Conservation (phyloP, 345 rosid species). For the Salix dunnii region DNA sequence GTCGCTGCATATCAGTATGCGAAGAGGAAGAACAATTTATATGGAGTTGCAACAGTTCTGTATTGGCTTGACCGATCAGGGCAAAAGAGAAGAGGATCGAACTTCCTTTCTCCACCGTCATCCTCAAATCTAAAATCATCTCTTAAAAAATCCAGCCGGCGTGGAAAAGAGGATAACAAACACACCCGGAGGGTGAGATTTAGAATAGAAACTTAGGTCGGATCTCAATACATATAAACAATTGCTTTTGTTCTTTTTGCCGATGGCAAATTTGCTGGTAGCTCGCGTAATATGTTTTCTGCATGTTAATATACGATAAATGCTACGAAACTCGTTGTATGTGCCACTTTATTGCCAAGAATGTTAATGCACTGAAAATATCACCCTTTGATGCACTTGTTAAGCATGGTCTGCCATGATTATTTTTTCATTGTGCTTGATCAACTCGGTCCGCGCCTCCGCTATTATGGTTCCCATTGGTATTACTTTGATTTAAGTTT, state of each 20-base stretch:
- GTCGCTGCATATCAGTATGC: conserved; percentile 29
- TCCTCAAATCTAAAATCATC: conserved; percentile 15
- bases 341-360: background rate
- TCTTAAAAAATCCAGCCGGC: conserved; percentile 14
- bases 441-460: too few species aligned
- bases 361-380: too few species aligned
- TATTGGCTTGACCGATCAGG: conserved; percentile 26
- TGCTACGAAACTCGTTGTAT: background rate
- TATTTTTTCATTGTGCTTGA: too few species aligned
- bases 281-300: background rate
- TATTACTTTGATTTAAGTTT: too few species aligned
- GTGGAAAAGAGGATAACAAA: conserved; percentile 8
- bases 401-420: too few species aligned
- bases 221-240: background rate
- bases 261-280: background rate
- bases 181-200: conserved; percentile 21
- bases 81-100: conserved; percentile 9
- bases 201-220: conserved; percentile 11
- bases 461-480: too few species aligned
- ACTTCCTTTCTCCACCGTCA: background rate
- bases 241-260: background rate
- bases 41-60: conserved; percentile 16
- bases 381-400: too few species aligned
- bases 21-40: conserved; percentile 27
- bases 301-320: background rate